These are phyloP conservation scores for Aspergillus pseudoterreus DNA, from an alignment of 2,329 filamentous ascomycete species.

Conservation along the genomic window DNA sequence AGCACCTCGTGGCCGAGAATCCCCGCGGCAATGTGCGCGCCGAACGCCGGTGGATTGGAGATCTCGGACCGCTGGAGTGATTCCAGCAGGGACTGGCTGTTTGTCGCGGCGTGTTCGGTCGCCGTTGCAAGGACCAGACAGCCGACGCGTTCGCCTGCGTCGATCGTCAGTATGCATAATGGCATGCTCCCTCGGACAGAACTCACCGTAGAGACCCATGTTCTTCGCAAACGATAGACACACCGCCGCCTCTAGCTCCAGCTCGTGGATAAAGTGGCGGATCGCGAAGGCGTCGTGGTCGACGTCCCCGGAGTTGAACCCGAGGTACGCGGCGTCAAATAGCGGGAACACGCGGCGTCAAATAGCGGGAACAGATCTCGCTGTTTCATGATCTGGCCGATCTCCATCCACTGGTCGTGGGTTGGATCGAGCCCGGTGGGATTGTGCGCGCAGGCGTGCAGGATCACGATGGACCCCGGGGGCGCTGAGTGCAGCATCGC, in stretches of 20 bases:
- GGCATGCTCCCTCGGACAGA: neutral
- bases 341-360: slow-evolving; percentile 69
- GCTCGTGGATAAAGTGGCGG: slow-evolving; percentile 46
- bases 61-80: slow-evolving; percentile 63
- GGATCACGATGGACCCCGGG: slow-evolving; percentile 74
- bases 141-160: slow-evolving; percentile 13
- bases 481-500: slow-evolving; percentile 50
- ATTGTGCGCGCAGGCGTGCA: slow-evolving; percentile 95
- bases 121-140: slow-evolving; percentile 4
- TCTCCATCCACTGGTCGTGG: slow-evolving; percentile 83
- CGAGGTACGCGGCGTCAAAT: slow-evolving; percentile 28
- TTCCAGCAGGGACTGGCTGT: slow-evolving; percentile 12
- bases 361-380: slow-evolving; percentile 81
- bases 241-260: slow-evolving; percentile 66
- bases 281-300: slow-evolving; percentile 26
- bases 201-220: slow-evolving; percentile 28
- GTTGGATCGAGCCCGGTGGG: slow-evolving; percentile 93
- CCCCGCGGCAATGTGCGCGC: slow-evolving; percentile 76
- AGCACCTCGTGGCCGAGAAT: slow-evolving; percentile 74
- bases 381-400: slow-evolving; percentile 68
- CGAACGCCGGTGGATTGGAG: slow-evolving; percentile 89
- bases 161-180: neutral
- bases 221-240: slow-evolving; percentile 59
- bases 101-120: slow-evolving; percentile 1
- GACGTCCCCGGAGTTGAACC: slow-evolving; percentile 24